Evolutionary conservation across 2,329 filamentous ascomycete genomes (phyloP).

Genomic region (Verticillium albo-atrum): DNA sequence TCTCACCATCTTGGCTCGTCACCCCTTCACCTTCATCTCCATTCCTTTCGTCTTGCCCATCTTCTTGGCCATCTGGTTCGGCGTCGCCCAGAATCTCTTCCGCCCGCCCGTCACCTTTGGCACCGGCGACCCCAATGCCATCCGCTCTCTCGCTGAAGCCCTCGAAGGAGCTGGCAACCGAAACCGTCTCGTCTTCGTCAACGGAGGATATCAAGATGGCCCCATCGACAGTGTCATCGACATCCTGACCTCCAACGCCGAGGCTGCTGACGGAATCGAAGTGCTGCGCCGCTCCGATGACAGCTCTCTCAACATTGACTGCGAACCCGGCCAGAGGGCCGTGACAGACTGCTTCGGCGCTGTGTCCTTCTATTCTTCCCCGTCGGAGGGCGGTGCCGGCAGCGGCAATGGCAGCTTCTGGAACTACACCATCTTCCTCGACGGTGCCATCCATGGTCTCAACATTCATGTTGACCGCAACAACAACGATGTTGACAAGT

Average conservation of each 20-base stretch:
- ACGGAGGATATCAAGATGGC: conserved; percentile 65
- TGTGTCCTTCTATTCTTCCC: conserved; percentile 66
- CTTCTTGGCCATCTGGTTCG: conserved; percentile 54
- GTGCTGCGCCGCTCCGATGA: conserved; percentile 17
- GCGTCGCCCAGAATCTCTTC: conserved; percentile 78
- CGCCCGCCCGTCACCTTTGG: conserved; percentile 73
- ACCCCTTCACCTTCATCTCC: conserved; percentile 44
- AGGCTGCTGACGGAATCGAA: conserved; percentile 18
- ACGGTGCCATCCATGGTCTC: conserved; percentile 46
- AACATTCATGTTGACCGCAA: conserved; percentile 51
- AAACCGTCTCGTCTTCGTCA: conserved; percentile 71
- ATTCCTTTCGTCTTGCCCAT: conserved; percentile 58
- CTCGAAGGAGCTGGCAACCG: conserved; percentile 25
- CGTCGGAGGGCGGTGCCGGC: conserved; percentile 38
- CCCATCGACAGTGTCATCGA: conserved; percentile 69
- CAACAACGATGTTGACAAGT: conserved; percentile 61
- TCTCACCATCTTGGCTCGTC: conserved; percentile 54
- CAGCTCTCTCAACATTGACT: conserved; percentile 35
- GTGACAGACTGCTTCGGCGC: conserved; percentile 70
- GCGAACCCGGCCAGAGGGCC: conserved; percentile 55
- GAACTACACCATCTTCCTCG: conserved; percentile 71
- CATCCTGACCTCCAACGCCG: conserved; percentile 32
- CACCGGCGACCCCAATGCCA: conserved; percentile 55
- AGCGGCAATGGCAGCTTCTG: conserved; percentile 44
- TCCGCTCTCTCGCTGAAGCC: conserved; percentile 51